phyloP scores from a whole-genome alignment of 805 yeast species.

The Metschnikowia peoriensis region DNA sequence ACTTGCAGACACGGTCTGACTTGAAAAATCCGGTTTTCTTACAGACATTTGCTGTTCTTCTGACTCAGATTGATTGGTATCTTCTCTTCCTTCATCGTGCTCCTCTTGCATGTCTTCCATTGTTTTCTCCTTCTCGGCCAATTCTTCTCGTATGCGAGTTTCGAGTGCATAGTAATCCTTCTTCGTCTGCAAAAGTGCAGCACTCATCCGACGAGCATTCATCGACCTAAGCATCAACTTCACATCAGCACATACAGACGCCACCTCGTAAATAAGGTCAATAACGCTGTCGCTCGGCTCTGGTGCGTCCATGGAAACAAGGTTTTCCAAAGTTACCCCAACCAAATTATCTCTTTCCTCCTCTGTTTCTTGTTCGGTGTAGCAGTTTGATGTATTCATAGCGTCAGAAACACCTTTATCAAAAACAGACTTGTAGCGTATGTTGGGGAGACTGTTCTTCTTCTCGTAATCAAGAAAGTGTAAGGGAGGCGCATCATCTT shows the following conservation, averaged over 20 bases:
- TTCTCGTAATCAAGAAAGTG: slow-evolving; percentile 30
- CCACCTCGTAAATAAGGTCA: slow-evolving; percentile 59
- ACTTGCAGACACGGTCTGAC: slow-evolving; percentile 4
- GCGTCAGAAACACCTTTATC: slow-evolving; percentile 24
- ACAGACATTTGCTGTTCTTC: slow-evolving; percentile 16
- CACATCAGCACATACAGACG: slow-evolving; percentile 61
- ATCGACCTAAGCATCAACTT: slow-evolving; percentile 57
- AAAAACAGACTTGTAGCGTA: slow-evolving; percentile 37
- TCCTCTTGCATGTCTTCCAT: slow-evolving; percentile 17
- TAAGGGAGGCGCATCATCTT: slow-evolving; percentile 29
- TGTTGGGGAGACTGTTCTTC: slow-evolving; percentile 22
- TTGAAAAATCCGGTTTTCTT: background rate
- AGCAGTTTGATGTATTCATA: slow-evolving; percentile 3
- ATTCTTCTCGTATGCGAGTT: slow-evolving; percentile 9
- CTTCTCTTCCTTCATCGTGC: slow-evolving; percentile 19
- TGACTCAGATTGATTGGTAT: background rate
- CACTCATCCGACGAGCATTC: slow-evolving; percentile 52
- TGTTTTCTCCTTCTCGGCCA: slow-evolving; percentile 27
- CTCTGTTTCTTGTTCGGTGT: slow-evolving; percentile 20
- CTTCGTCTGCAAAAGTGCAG: slow-evolving; percentile 26
- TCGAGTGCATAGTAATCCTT: slow-evolving; percentile 18
- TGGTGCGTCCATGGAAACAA: slow-evolving; percentile 54
- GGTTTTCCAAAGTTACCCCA: slow-evolving; percentile 49
- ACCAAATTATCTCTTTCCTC: slow-evolving; percentile 17
- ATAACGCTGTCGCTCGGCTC: slow-evolving; percentile 56